A percentile compares a stretch with the other conserved stretches of the same genome.
These are phyloP conservation scores for Phaffomyces thermotolerans DNA, from an alignment of 805 yeast genomes.

Conservation along the genomic window DNA sequence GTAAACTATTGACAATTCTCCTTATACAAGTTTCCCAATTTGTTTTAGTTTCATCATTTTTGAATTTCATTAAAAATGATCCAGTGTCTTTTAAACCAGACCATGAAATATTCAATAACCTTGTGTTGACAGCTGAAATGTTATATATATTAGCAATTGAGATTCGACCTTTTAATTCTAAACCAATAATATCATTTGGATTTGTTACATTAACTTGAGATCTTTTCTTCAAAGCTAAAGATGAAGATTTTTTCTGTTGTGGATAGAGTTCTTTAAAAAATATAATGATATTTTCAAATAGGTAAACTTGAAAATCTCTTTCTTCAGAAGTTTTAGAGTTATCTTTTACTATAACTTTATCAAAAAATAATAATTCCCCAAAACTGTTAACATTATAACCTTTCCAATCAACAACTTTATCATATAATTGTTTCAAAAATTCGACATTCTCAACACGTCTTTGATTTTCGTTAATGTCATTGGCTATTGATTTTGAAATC, in stretches of 20 bases:
- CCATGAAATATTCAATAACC: constrained; percentile 65
- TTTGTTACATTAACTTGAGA: constrained; percentile 21
- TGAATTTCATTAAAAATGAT: constrained; percentile 71
- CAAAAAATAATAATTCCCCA: constrained; percentile 79
- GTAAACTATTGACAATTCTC: constrained; percentile 30
- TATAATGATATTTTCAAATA: constrained; percentile 67
- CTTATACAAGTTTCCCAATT: constrained; percentile 76
- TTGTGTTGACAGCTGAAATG: constrained; percentile 40
- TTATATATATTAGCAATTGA: constrained; percentile 60
- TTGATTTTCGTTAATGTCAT: constrained; percentile 87
- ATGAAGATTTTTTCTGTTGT: constrained; percentile 42
- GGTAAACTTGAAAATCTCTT: constrained; percentile 80
- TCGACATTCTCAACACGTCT: constrained; percentile 83
- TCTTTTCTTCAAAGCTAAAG: constrained; percentile 35
- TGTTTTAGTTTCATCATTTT: constrained; percentile 72
- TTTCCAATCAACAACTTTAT: constrained; percentile 84
- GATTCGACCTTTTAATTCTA: constrained; percentile 75
- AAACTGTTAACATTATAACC: constrained; percentile 74
- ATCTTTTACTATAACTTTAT: constrained; percentile 62
- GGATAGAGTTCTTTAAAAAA: constrained; percentile 53
- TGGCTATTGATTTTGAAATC: constrained; percentile 77
- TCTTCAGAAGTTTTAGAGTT: constrained; percentile 48
- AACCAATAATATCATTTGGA: constrained; percentile 27
- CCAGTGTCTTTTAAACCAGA: constrained; percentile 85
- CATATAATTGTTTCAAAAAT: constrained; percentile 57